Evolutionary conservation across 257 asterid species (phyloP), one percentile per base, ranked within the genome.

Genomic region (Plantago ovata): DNA sequence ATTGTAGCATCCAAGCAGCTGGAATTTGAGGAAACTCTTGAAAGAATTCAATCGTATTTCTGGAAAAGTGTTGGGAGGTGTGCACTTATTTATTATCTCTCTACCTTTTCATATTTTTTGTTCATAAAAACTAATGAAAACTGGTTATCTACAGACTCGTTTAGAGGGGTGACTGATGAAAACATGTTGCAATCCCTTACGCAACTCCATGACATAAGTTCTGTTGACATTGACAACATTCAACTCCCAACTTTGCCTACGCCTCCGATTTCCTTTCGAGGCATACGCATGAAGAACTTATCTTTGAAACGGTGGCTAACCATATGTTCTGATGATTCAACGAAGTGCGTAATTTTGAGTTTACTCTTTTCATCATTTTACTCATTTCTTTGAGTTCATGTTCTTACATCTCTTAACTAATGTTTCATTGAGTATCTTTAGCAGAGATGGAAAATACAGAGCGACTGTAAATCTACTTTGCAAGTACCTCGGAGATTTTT

Each of bases 401-500:
- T 12, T 63, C 12, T 70, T 61, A 12, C 56, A 54, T 22, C 33
- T 56, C 10, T 51, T 78, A 64, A 63, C 55, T 48, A n/a, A 22
- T 57, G 38, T 28, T 70, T 60, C 36, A 11, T 33, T 64, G 54
- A 13, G 9, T 55, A 13, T 48, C 49, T 70, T 56, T 61, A 22
- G 42, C 72, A 92, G 98, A 65, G 73, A 78, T 66, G 97, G 98
- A 53, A 85, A 68, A 73, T 93, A 82, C 70, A 79, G 92, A 64
- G 53, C 77, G 39, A 63, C 82, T 43, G 85, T 76, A 41, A 81
- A 93, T 71, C 87, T 86, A 73, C 96, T 93, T 13, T 81, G 96
- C 69, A 93, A 93, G 91, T 89, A 93, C 86, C 86, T 93, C 44
- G 98, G 98, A 23, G 98, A 93, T 75, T 72, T 86, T 66, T 65